Evolutionary conservation across 345 rosid genomes (phyloP), one percentile per base, ranked within the genome.

Genomic region (Eucalyptus regnans): DNA sequence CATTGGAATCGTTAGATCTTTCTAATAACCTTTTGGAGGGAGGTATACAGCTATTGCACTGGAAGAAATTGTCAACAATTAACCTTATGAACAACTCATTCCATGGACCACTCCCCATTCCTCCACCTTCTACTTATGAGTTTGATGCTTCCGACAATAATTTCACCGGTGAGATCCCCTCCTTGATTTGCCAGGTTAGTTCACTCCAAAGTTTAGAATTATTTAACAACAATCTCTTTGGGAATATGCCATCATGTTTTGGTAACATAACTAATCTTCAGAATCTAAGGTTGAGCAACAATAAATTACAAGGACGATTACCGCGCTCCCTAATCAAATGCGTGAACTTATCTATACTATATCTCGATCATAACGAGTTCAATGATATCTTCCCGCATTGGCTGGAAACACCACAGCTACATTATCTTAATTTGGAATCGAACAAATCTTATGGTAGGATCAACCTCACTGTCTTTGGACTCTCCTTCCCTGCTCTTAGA

Each of bases 141-240:
- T 44, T 84, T 48, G 0, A 0, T 6, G 51, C 31, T n/a, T 41
- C 3, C 8, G 0, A 11, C 9, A 84, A 7, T 85, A 2, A 3
- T 49, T 85, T 85, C 86, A 1, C 2, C 0, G 23, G 22, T 27
- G 52, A 18, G 37, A 25, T 87, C 0, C 22, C 88, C 46, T 48
- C 81, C 5, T 60, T n/a, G 31, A 41, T 87, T 54, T 56, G 88
- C 49, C 48, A 60, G 0, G 1, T 27, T 2, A 62, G 49, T 23
- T 60, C 80, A 31, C 88, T 87, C 1, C 1, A 0, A 20, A 0
- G 0, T 3, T 43, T 87, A 10, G 1, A 0, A 4, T 46, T 87
- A 0, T 44, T 33, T 27, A 12, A 87, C 0, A 87, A 60, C 9
- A 58, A 43, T 27, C 1, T 87, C 17, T 37, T 1, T 29, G 27